Evolutionary conservation across 352 stramenopile species (phyloP).

Genomic region (Globisporangium irregulare): DNA sequence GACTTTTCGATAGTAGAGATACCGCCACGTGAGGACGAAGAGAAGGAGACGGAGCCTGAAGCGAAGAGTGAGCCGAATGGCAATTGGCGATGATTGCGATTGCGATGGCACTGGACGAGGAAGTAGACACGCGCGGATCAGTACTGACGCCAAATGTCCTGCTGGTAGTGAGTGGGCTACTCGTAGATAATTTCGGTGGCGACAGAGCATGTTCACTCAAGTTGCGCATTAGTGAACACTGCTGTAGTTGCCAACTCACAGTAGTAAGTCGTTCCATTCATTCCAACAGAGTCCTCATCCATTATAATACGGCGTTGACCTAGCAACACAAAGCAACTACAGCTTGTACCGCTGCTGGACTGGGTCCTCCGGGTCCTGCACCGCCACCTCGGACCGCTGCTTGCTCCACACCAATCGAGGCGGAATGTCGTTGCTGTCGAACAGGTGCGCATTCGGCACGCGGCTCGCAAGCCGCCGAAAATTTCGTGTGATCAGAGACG

Average conservation of each 20-base stretch:
- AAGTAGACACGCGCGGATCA: neutral
- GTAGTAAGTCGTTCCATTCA: neutral
- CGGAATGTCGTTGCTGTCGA: slow-evolving; percentile 58
- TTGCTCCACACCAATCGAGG: slow-evolving; percentile 78
- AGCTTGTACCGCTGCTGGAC: slow-evolving; percentile 73
- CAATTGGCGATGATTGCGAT: neutral
- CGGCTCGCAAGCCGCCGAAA: slow-evolving; percentile 57
- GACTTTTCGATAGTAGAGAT: neutral
- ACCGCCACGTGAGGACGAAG: neutral
- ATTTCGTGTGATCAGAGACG: slow-evolving; percentile 60
- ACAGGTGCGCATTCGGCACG: slow-evolving; percentile 70
- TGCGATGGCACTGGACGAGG: neutral
- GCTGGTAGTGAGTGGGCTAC: too few relatives aligned
- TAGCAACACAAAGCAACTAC: neutral
- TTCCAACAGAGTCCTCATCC: neutral
- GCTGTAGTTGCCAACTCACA: neutral
- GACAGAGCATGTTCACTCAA: neutral
- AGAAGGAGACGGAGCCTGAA: neutral
- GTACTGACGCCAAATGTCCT: neutral
- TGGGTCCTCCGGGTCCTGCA: slow-evolving; percentile 39
- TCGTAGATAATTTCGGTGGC: too few relatives aligned
- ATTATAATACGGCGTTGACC: neutral
- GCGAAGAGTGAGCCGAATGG: neutral
- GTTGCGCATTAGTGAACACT: neutral
- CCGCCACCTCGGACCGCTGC: slow-evolving; percentile 45